Percentiles rank a stretch among this genome's conserved stretches.
phyloP scores from a whole-genome alignment of 106 monocot genomes.

The Allium sativum region DNA sequence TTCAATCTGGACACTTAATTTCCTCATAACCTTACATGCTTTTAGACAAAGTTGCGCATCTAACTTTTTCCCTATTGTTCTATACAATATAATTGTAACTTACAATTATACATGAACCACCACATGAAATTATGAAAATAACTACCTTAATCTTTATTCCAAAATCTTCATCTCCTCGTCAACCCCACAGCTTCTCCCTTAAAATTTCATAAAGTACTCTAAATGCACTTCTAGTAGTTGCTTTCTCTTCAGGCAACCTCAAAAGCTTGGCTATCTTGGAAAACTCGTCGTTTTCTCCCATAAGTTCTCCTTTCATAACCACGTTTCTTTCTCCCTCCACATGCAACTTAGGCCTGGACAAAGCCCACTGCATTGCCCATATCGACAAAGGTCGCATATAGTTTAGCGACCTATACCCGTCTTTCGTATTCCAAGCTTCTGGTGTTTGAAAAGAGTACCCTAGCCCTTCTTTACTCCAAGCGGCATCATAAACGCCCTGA shows the following conservation, averaged over 20 bases:
- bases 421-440: slow-evolving; percentile 45
- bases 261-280: slow-evolving; percentile 40
- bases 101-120: too few species aligned
- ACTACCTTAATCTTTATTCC: too few species aligned
- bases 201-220: slow-evolving; percentile 29
- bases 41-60: too few species aligned
- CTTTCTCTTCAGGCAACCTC: slow-evolving; percentile 30
- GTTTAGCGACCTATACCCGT: slow-evolving; percentile 46
- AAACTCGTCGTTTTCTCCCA: slow-evolving; percentile 17
- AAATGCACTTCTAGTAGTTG: slow-evolving; percentile 15
- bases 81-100: too few species aligned
- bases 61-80: too few species aligned
- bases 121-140: too few species aligned
- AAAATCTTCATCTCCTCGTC: neutral
- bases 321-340: slow-evolving; percentile 11
- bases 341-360: slow-evolving; percentile 41
- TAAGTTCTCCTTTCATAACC: neutral
- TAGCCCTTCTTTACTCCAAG: slow-evolving; percentile 50
- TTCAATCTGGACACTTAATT: too few species aligned
- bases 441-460: slow-evolving; percentile 79
- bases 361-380: slow-evolving; percentile 90
- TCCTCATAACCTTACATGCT: too few species aligned
- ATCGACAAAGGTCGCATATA: slow-evolving; percentile 81
- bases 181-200: slow-evolving; percentile 5
- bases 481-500: slow-evolving; percentile 43